Base-by-base conservation (phyloP, 179 eudicot species). In the Amaranthus tricolor region DNA sequence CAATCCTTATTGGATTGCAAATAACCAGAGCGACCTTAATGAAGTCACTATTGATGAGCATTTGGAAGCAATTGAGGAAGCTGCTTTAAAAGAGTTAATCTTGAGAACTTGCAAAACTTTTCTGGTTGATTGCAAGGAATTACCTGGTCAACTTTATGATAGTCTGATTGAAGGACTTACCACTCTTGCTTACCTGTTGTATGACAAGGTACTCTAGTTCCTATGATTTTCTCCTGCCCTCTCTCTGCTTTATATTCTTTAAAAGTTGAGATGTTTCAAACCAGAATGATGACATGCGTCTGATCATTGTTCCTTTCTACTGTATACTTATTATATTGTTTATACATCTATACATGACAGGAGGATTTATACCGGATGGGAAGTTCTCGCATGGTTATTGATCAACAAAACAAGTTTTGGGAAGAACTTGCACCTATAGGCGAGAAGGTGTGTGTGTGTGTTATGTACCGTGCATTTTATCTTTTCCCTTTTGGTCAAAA, bases 41-140 rank as follows among this genome's bases (percentile, higher is more conserved):
- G 56, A 53, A 53, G 56, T 53, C 56, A 53, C 56, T 53, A 53
- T 53, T 53, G 56, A 53, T 53, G 56, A 53, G 56, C 56, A 53
- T 53, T 53, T 53, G 56, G 56, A 53, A 53, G 56, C 56, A 53
- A 53, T 13, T 53, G 56, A 53, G 56, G 56, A 53, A 53, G 56
- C 56, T 53, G 56, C n/a, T 10, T 53, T 53, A 53, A 53, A 53
- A 53, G 56, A 53, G 56, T 13, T 53, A 53, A 53, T 53, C 56
- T 53, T 53, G 8, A 14, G 10, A 10, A 53, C 15, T 53, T 53
- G 56, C 56, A 14, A 7, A 53, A 13, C 10, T 53, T 53, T 53
- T 53, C 1, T 53, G 8, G 8, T 6, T 6, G 56, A 2, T 13
- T 53, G 56, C 56, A 53, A 53, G 56, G n/a, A 53, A 53, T 53